Percentiles rank a stretch among this genome's conserved stretches.
phyloP scores from a whole-genome alignment of 2,329 filamentous ascomycete genomes.

The Capronia epimyces region DNA sequence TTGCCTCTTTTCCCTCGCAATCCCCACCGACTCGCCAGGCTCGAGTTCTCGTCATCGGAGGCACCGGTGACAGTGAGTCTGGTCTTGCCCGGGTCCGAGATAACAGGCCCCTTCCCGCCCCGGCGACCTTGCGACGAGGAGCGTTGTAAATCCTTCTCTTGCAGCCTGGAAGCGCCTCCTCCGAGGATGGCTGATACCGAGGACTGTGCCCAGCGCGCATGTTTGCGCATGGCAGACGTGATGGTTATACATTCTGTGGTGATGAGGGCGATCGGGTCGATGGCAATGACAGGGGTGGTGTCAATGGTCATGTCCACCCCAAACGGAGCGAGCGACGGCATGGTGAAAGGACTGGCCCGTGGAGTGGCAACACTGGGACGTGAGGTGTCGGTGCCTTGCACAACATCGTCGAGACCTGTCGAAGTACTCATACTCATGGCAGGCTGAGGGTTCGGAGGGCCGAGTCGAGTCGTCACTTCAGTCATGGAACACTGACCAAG shows the following conservation, averaged over 20 bases:
- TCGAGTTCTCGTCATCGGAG: conserved; percentile 40
- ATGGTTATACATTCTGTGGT: conserved; percentile 99
- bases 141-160: conserved; percentile 41
- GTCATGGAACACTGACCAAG: not conserved
- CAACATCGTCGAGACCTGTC: conserved; percentile 1
- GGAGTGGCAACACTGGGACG: conserved; percentile 7
- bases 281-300: conserved; percentile 53
- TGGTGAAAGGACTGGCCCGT: not conserved
- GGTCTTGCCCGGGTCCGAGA: conserved; percentile 15
- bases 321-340: conserved; percentile 4
- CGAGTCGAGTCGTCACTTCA: not conserved
- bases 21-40: conserved; percentile 79
- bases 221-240: conserved; percentile 96
- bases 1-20: conserved; percentile 90
- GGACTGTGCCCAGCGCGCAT: conserved; percentile 91
- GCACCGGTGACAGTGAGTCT: conserved; percentile 23
- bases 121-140: conserved; percentile 28
- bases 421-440: not conserved
- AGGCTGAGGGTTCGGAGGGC: not conserved
- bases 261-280: conserved; percentile 85
- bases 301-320: conserved; percentile 10
- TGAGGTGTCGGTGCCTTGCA: conserved; percentile 1
- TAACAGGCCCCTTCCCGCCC: conserved; percentile 12
- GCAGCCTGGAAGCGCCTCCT: conserved; percentile 51
- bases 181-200: conserved; percentile 94